These are phyloP conservation scores for Gracilaria gracilis DNA, from an alignment of 23 red algal species.

Conservation along the genomic window DNA sequence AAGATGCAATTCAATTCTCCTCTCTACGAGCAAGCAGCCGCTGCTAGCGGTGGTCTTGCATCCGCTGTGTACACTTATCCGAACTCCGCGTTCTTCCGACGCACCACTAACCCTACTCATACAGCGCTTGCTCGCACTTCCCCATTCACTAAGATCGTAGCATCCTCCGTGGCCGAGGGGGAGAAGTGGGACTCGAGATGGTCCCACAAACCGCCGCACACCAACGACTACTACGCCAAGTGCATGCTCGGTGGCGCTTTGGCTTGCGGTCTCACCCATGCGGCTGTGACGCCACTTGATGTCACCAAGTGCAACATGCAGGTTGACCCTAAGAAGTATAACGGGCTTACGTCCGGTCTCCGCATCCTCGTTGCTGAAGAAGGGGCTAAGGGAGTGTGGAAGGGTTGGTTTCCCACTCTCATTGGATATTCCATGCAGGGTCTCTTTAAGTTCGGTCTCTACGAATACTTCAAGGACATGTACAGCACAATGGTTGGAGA, in stretches of 20 bases:
- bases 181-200: slow-evolving; percentile 75
- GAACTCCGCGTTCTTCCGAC: slow-evolving; percentile 22
- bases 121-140: slow-evolving; percentile 8
- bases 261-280: slow-evolving; percentile 83
- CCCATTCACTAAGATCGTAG: slow-evolving; percentile 51
- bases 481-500: slow-evolving; percentile 86
- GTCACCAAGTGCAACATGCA: slow-evolving; percentile 88
- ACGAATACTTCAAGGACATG: slow-evolving; percentile 98
- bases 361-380: slow-evolving; percentile 88
- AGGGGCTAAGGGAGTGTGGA: slow-evolving; percentile 78
- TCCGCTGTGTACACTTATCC: slow-evolving; percentile 26
- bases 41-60: slow-evolving; percentile 28
- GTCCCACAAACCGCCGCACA: slow-evolving; percentile 60
- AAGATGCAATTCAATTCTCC: slow-evolving; percentile 42
- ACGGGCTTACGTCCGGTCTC: slow-evolving; percentile 58
- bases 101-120: neutral
- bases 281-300: slow-evolving; percentile 81
- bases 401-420: slow-evolving; percentile 87
- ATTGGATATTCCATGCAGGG: slow-evolving; percentile 96
- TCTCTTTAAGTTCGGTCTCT: slow-evolving; percentile 98
- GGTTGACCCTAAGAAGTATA: slow-evolving; percentile 81
- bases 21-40: slow-evolving; percentile 42
- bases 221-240: slow-evolving; percentile 73
- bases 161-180: slow-evolving; percentile 55
- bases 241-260: slow-evolving; percentile 84